These are phyloP conservation scores for Triticum urartu DNA, from an alignment of 176 grass and related monocot genomes.

Conservation along the genomic window DNA sequence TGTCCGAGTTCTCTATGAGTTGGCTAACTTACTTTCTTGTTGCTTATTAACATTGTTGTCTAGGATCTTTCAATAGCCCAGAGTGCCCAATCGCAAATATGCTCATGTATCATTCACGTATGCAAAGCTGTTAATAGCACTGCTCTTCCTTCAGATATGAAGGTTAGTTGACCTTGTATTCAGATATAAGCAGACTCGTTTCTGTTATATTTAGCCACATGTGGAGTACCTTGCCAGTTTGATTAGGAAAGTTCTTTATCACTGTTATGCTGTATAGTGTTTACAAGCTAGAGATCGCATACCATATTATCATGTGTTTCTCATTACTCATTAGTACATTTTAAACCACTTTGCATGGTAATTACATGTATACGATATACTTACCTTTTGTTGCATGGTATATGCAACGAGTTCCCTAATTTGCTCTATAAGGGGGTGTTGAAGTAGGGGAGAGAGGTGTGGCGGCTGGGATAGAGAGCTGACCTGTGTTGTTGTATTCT, in stretches of 20 bases:
- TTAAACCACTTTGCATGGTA: not conserved
- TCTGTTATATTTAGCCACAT: not conserved
- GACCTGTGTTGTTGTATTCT: no score
- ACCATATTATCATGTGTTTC: not conserved
- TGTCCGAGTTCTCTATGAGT: not conserved
- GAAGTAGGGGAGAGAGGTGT: no score
- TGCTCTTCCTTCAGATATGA: conserved; percentile 6
- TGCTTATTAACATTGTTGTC: not conserved
- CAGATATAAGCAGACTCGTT: not conserved
- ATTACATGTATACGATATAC: not conserved
- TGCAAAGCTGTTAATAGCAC: conserved; percentile 6
- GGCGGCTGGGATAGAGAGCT: no score
- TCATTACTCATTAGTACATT: not conserved
- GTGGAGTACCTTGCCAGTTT: not conserved
- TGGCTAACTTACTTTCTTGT: not conserved
- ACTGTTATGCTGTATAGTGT: not conserved
- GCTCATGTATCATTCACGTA: not conserved
- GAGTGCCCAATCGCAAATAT: not conserved
- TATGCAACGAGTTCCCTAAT: no score
- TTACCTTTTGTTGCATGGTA: not conserved
- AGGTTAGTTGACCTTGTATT: not conserved
- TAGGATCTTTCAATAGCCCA: not conserved
- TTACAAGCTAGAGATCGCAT: not conserved
- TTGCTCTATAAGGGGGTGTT: no score
- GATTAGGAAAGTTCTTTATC: not conserved